Evolutionary conservation across 805 yeast genomes (phyloP).

Genomic region (Candida succiphila): DNA sequence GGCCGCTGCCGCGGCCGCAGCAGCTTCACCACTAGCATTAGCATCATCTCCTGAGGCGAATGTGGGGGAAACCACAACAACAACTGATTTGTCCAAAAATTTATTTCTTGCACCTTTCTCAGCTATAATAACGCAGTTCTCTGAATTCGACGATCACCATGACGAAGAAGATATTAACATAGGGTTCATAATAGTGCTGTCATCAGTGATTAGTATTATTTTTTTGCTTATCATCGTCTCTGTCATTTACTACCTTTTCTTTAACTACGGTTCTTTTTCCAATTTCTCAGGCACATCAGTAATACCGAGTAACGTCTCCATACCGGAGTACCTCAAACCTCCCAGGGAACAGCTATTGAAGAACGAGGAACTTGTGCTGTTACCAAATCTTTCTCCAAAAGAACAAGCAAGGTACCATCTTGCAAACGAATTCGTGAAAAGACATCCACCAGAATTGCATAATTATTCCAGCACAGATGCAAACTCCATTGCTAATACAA

Average conservation of each 20-base stretch:
- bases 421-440: slow-evolving; percentile 13
- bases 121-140: too few species aligned
- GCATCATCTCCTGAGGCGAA: too few species aligned
- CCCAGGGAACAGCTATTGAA: background rate
- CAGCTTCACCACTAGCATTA: too few species aligned
- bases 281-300: background rate
- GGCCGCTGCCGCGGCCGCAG: too few species aligned
- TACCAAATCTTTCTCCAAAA: background rate
- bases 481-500: slow-evolving; percentile 17
- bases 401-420: slow-evolving; percentile 4
- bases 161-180: slow-evolving; percentile 1
- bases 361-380: background rate
- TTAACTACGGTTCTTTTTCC: background rate
- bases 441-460: slow-evolving; percentile 15
- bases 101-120: too few species aligned
- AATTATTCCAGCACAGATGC: slow-evolving; percentile 10
- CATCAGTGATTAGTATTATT: background rate
- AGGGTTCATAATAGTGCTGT: background rate
- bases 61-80: too few species aligned
- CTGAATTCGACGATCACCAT: background rate
- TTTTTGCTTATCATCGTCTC: background rate
- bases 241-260: background rate
- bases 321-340: background rate
- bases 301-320: background rate
- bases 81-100: too few species aligned